Conservation (phyloP, 2,329 filamentous ascomycete genomes). For the Cladosporium sp. region DNA sequence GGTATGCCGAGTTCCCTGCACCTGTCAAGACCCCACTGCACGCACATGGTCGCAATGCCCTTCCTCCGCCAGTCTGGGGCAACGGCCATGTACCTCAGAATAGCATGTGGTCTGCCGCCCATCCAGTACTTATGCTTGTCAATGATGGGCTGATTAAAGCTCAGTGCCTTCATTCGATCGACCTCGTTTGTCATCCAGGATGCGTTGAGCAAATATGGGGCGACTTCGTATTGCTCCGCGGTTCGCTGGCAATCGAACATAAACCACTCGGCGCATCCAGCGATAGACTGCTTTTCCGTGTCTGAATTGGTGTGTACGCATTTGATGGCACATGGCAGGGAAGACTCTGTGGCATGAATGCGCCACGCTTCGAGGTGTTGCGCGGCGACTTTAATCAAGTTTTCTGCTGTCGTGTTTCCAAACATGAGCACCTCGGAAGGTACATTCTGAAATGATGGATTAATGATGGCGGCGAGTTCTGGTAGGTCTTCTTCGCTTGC, state of each 20-base stretch:
- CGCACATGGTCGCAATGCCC: constrained; percentile 33
- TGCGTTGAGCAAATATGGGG: constrained; percentile 17
- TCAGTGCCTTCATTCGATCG: constrained; percentile 6
- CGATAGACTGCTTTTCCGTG: constrained; percentile 19
- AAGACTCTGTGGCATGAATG: constrained; percentile 17
- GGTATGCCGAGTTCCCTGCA: constrained; percentile 33
- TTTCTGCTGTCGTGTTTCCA: constrained; percentile 18
- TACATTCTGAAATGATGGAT: constrained; percentile 17
- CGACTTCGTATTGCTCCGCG: constrained; percentile 14
- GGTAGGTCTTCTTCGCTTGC: constrained; percentile 22
- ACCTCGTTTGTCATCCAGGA: constrained; percentile 16
- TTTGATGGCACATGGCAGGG: constrained; percentile 18
- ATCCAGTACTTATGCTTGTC: constrained; percentile 19
- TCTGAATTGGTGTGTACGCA: constrained; percentile 19
- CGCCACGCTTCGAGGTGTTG: constrained; percentile 22
- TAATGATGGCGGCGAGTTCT: constrained; percentile 20
- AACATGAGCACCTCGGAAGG: constrained; percentile 14
- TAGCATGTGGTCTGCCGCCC: constrained; percentile 15
- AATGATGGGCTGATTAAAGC: constrained; percentile 13
- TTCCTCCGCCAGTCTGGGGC: constrained; percentile 34
- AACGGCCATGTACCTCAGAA: constrained; percentile 28
- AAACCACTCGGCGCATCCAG: constrained; percentile 22
- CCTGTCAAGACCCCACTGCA: constrained; percentile 35
- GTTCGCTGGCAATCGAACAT: constrained; percentile 18
- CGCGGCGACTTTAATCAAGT: constrained; percentile 13